Percentiles rank a stretch among this genome's conserved stretches.
phyloP scores from a whole-genome alignment of 306 rosid genomes.

The Fragaria nilgerrensis region DNA sequence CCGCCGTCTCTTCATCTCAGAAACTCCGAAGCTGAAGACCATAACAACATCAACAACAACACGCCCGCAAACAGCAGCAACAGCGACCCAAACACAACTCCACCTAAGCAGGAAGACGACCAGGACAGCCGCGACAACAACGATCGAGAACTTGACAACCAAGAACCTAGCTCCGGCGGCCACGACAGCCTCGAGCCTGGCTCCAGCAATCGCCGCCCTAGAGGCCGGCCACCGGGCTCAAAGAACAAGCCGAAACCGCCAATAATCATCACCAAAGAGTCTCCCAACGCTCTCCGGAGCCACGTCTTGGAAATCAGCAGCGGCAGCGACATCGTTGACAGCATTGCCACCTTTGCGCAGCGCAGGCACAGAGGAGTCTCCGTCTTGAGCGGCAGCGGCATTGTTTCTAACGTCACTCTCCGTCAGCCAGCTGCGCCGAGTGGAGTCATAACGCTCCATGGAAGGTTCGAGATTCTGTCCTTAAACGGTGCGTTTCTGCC shows the following conservation, averaged over 20 bases:
- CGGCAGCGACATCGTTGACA: conserved; percentile 60
- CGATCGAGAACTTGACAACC: conserved; percentile 23
- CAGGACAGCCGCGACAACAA: conserved; percentile 45
- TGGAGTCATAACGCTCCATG: conserved; percentile 52
- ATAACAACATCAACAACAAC: conserved; percentile 8
- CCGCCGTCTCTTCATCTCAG: conserved; percentile 55
- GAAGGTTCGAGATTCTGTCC: conserved; percentile 73
- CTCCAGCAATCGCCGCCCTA: conserved; percentile 52
- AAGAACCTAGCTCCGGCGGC: conserved; percentile 23
- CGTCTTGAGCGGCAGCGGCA: conserved; percentile 69
- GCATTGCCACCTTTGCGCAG: conserved; percentile 60
- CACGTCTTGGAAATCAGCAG: conserved; percentile 66
- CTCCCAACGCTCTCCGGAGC: conserved; percentile 76
- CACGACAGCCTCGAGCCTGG: conserved; percentile 46
- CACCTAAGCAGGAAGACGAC: conserved; percentile 36
- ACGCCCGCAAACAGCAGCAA: conserved; percentile 42
- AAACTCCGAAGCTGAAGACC: conserved; percentile 44
- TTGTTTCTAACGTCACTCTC: conserved; percentile 62
- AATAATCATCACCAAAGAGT: conserved; percentile 55
- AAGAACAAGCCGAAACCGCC: conserved; percentile 83
- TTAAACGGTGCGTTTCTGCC: conserved; percentile 79
- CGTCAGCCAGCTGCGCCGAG: conserved; percentile 61
- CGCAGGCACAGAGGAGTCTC: conserved; percentile 84
- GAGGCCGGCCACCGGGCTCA: conserved; percentile 88
- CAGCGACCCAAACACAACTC: conserved; percentile 37